These are phyloP conservation scores for Chloranthus sessilifolius DNA, from an alignment of 164 flowering plant genomes.

Conservation along the genomic window DNA sequence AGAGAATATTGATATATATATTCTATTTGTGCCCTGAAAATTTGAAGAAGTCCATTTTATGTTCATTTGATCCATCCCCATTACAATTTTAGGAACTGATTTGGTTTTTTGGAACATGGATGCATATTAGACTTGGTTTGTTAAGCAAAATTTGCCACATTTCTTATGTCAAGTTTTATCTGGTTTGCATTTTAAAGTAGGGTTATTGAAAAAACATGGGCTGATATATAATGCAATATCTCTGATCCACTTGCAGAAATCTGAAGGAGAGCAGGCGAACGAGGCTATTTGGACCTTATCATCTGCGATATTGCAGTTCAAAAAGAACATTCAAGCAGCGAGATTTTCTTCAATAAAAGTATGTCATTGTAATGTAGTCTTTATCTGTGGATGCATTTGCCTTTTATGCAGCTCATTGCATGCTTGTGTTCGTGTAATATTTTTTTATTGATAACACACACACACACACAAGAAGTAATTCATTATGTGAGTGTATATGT, in stretches of 20 bases:
- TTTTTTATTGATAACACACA: not conserved
- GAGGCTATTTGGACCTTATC: conserved; percentile 30
- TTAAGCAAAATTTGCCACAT: no score
- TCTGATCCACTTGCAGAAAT: conserved; percentile 13
- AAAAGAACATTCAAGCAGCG: conserved; percentile 59
- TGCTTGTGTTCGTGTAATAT: not conserved
- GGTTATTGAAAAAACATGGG: no score
- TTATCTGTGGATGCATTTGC: not conserved
- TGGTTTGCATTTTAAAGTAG: no score
- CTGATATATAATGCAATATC: no score
- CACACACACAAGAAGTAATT: not conserved
- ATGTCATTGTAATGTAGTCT: conserved; percentile 12
- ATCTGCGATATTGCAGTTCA: conserved; percentile 41
- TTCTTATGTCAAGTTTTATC: no score
- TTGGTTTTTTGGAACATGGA: no score
- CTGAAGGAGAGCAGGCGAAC: conserved; percentile 21
- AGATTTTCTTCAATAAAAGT: conserved; percentile 53
- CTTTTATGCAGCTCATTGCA: not conserved
- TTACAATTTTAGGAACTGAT: no score
- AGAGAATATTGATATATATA: no score
- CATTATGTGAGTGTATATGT: not conserved
- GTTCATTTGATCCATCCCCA: no score
- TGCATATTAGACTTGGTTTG: no score
- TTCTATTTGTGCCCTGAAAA: no score
- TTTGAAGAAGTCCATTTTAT: no score